Evolutionary conservation across 78 protist genomes (phyloP).

Genomic region (Neovahlkampfia damariscottae): DNA sequence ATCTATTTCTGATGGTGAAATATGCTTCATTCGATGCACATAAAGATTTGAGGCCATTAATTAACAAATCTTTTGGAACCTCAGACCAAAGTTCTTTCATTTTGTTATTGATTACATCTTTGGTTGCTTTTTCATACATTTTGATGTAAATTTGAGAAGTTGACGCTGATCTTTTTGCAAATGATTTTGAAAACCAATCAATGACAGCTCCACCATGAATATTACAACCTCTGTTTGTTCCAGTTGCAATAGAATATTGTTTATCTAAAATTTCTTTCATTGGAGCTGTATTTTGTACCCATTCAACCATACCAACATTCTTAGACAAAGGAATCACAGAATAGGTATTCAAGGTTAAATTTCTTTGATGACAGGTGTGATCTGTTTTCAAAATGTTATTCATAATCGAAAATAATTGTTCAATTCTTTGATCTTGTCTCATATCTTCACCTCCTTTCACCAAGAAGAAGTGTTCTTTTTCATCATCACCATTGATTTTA

Average conservation of each 20-base stretch:
- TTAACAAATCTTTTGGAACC: slow-evolving; percentile 30
- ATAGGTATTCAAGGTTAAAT: slow-evolving; percentile 53
- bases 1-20: slow-evolving; percentile 34
- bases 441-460: slow-evolving; percentile 88
- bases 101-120: neutral
- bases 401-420: slow-evolving; percentile 55
- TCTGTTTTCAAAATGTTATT: slow-evolving; percentile 36
- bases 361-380: neutral
- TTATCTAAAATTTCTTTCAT: slow-evolving; percentile 27
- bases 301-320: slow-evolving; percentile 76
- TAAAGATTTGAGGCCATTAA: slow-evolving; percentile 28
- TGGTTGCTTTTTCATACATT: neutral
- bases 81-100: neutral
- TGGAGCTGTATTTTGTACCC: slow-evolving; percentile 59
- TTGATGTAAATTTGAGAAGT: neutral
- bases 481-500: slow-evolving; percentile 48
- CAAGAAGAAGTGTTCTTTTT: slow-evolving; percentile 44
- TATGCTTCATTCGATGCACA: slow-evolving; percentile 43
- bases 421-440: slow-evolving; percentile 74
- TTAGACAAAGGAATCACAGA: slow-evolving; percentile 68
- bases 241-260: neutral
- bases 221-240: neutral
- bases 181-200: no score
- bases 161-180: neutral
- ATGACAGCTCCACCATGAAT: no score